Conservation (phyloP, 805 yeast species). For the Soucietia sequanensis region DNA sequence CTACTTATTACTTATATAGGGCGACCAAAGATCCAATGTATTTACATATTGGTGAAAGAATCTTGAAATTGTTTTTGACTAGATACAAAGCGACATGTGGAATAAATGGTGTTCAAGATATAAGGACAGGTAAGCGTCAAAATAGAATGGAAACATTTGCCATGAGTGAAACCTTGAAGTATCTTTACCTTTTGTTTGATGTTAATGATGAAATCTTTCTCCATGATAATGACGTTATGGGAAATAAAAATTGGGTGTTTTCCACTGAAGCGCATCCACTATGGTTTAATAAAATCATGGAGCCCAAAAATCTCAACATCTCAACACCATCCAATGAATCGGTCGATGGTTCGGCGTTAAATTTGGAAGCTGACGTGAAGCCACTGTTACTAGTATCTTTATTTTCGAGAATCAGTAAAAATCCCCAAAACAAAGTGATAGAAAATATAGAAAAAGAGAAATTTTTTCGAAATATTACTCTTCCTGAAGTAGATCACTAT, state of each 20-base stretch:
- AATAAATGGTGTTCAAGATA: constrained; percentile 71
- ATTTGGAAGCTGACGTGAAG: neutral
- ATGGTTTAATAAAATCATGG: constrained; percentile 64
- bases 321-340: neutral
- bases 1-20: constrained; percentile 76
- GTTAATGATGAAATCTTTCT: constrained; percentile 47
- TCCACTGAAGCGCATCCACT: constrained; percentile 93
- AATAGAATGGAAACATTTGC: constrained; percentile 93
- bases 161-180: constrained; percentile 82
- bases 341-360: neutral
- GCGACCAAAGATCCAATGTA: constrained; percentile 88
- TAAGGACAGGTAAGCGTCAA: constrained; percentile 59
- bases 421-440: constrained; percentile 5
- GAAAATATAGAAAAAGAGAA: constrained; percentile 1
- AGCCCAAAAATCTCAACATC: constrained; percentile 3
- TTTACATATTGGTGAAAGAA: constrained; percentile 67
- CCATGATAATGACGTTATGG: constrained; percentile 28
- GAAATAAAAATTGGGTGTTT: constrained; percentile 53
- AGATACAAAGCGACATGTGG: constrained; percentile 70
- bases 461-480: constrained; percentile 15
- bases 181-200: constrained; percentile 77
- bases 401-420: constrained; percentile 7
- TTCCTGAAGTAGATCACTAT: constrained; percentile 8
- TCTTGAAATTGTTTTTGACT: constrained; percentile 53
- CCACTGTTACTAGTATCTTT: constrained; percentile 4